Conservation (phyloP, 108 stramenopile genomes). For the Aurantiochytrium sp. region DNA sequence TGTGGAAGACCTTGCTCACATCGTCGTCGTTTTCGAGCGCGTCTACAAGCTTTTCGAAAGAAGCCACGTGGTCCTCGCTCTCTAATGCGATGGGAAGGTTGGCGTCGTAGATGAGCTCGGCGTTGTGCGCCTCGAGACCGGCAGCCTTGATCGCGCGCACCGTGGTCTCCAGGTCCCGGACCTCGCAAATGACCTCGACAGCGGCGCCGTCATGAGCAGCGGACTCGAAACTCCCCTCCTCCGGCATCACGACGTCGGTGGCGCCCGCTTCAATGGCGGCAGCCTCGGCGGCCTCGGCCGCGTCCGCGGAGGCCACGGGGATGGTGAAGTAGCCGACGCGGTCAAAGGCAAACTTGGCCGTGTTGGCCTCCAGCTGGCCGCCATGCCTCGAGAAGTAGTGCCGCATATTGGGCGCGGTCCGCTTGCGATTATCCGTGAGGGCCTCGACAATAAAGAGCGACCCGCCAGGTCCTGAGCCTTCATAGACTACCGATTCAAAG, state of each 20-base stretch:
- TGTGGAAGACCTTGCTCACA: not conserved
- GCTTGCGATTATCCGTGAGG: constrained; percentile 18
- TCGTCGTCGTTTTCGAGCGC: not conserved
- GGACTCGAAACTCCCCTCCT: not conserved
- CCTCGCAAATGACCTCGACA: constrained; percentile 12
- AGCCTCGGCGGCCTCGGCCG: not conserved
- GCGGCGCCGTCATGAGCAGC: not conserved
- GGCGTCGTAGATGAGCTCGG: not conserved
- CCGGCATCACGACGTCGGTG: not conserved
- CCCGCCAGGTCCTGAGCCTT: not conserved
- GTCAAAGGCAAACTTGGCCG: not conserved
- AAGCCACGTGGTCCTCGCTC: not conserved
- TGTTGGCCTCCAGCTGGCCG: constrained; percentile 21
- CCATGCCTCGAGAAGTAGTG: not conserved
- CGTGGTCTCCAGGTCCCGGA: not conserved
- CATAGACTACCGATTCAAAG: not conserved
- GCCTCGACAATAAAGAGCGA: constrained; percentile 7
- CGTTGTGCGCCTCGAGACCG: not conserved
- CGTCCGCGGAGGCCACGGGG: not conserved
- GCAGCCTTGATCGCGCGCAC: not conserved
- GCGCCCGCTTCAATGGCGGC: constrained; percentile 6
- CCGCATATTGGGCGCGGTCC: not conserved
- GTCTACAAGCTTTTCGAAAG: constrained; percentile 6
- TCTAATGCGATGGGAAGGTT: not conserved
- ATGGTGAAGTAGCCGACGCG: not conserved